Evolutionary conservation across 768 basidiomycete genomes (phyloP).

Genomic region (Albatrellus ellisii): DNA sequence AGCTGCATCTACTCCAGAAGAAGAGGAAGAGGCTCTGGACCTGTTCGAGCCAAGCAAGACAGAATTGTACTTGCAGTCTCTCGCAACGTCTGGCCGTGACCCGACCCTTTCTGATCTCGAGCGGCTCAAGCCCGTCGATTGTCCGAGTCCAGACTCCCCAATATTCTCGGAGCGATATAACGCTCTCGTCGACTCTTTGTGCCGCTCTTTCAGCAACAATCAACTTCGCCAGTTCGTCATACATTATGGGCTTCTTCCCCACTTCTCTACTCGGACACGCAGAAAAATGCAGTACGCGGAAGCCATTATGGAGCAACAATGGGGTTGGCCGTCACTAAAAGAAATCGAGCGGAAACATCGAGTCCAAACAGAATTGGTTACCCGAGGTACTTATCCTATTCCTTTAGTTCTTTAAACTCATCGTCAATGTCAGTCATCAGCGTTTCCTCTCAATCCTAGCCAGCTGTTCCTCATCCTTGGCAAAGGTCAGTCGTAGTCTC

Average conservation of each 20-base stretch:
- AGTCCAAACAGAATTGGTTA: conserved; percentile 34
- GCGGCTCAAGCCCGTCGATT: conserved; percentile 31
- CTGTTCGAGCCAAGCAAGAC: conserved; percentile 32
- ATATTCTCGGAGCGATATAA: conserved; percentile 42
- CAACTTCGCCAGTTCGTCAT: conserved; percentile 45
- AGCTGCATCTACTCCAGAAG: background rate
- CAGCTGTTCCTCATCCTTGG: conserved; percentile 64
- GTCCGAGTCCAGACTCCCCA: conserved; percentile 26
- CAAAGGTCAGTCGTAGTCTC: conserved; percentile 32
- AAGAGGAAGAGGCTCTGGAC: conserved; percentile 5
- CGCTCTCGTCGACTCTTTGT: conserved; percentile 36
- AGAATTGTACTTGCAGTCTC: conserved; percentile 41
- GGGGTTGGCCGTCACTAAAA: conserved; percentile 55
- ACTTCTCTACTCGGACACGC: conserved; percentile 6
- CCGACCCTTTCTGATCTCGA: conserved; percentile 53
- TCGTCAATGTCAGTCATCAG: conserved; percentile 22
- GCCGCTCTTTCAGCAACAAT: conserved; percentile 46
- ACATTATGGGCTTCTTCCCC: conserved; percentile 29
- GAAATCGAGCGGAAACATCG: conserved; percentile 35
- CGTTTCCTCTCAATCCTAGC: conserved; percentile 38
- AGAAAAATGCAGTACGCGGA: conserved; percentile 31
- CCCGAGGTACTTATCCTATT: conserved; percentile 28
- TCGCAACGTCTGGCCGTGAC: conserved; percentile 30
- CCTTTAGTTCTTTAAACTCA: background rate
- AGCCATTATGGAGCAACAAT: conserved; percentile 47